Evolutionary conservation across 139 green algal species (phyloP), one percentile per base, ranked within the genome.

Genomic region (Chlorella ohadii): DNA sequence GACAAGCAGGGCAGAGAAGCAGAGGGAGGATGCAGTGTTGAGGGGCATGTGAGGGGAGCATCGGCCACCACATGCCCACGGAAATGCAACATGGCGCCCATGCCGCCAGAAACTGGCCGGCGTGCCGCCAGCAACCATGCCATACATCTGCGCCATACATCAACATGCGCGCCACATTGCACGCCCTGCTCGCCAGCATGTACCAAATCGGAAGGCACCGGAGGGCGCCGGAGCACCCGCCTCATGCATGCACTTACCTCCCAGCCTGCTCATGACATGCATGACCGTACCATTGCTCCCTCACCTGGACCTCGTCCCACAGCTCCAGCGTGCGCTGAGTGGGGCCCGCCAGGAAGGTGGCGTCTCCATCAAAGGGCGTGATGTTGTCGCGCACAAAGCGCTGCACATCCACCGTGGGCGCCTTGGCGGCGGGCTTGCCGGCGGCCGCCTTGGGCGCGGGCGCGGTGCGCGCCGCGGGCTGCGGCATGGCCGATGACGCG

Each of bases 311-410:
- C 39, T 83, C 22, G 0, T 85, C 64, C 89, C 91, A 93, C 38
- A 94, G 86, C 70, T 84, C 65, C 55, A 84, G 80, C 17, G 92
- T 94, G 44, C 83, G 67, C 38, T 87, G 82, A 7, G 87, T 93
- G 44, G 92, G 84, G 1, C 81, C 81, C 0, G 86, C 83, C 11
- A 96, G 86, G 88, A 96, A 96, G 51, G 61, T 83, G 31, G 78
- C 79, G 34, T 92, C 86, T 5, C 92, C 92, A 20, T 77, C 67
- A 73, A 94, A 96, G 16, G 88, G 84, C 22, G 44, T 92, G 84
- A 86, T 91, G 84, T 89, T 89, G 16, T 92, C 72, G 80, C 91
- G 64, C 56, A 91, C 86, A 41, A 70, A 91, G 25, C 47, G 25
- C 47, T 75, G 63, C 47, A 91, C 83, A 25, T 76, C 64, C 20